Evolutionary conservation across 331 rosid species (phyloP).

Genomic region (Quercus phellos): DNA sequence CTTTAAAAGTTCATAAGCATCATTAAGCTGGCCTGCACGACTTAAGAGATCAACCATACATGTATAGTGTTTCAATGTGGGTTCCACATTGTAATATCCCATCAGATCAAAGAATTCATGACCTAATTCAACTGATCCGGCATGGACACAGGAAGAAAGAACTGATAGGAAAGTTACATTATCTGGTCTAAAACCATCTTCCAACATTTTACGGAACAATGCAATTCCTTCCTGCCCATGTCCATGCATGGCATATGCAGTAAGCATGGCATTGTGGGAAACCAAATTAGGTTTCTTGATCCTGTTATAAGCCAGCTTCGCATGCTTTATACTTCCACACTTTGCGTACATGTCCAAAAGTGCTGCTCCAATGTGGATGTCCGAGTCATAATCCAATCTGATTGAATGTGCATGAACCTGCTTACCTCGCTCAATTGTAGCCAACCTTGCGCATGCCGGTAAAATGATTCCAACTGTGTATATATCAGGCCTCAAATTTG

Average conservation of each 20-base stretch:
- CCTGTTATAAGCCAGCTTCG: conserved; percentile 35
- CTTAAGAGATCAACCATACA: conserved; percentile 60
- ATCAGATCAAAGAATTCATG: conserved; percentile 41
- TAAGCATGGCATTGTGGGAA: conserved; percentile 53
- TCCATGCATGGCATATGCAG: conserved; percentile 58
- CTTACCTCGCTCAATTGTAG: conserved; percentile 48
- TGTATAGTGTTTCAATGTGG: conserved; percentile 56
- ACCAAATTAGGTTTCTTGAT: conserved; percentile 48
- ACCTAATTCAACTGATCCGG: conserved; percentile 40
- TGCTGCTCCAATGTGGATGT: conserved; percentile 41
- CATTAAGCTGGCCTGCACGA: conserved; percentile 39
- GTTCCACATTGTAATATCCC: conserved; percentile 32
- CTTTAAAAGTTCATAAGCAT: conserved; percentile 40
- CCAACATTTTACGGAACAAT: conserved; percentile 36
- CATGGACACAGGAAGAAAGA: conserved; percentile 52
- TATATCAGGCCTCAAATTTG: conserved; percentile 44
- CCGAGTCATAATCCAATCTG: conserved; percentile 29
- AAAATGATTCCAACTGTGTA: conserved; percentile 50
- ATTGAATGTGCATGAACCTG: conserved; percentile 56
- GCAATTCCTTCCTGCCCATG: conserved; percentile 50
- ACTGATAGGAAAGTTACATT: conserved; percentile 45
- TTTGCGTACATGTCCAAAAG: conserved; percentile 60
- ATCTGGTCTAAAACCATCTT: conserved; percentile 39
- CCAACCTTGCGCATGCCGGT: conserved; percentile 46
- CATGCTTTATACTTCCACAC: conserved; percentile 46